Base-by-base conservation (phyloP, 75 land plant genomes). In the Larix kaempferi region DNA sequence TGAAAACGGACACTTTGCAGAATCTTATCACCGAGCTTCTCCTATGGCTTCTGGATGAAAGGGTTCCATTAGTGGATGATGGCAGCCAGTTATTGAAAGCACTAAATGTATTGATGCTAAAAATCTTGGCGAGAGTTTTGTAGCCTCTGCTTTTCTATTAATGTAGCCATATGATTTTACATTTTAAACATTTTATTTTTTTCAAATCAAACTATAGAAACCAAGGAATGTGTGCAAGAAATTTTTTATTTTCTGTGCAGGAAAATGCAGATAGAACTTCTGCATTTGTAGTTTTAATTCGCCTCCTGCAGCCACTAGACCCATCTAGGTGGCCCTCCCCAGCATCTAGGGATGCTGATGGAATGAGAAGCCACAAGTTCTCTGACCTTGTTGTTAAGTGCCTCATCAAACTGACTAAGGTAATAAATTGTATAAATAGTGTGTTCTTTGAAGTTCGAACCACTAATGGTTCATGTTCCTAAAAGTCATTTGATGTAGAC, bases 81-180 rank as follows among this genome's bases (percentile, higher is more conserved):
- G 88, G 88, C 33, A 86, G 88, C 71, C 88, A 86, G 77, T 86
- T 86, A 14, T 59, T 86, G 76, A 86, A 86, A 77, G 88, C 88
- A 12, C 57, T 86, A 74, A 86, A 86, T 77, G 88, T 86, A 44
- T 56, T 86, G 37, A 84, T 86, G 86, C 80, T 86, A 27, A 86
- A 86, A 55, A 86, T 86, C 23, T 62, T 86, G 86, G 87, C 83
- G 19, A 65, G 41, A 6, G 12, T 71, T 59, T 76, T 13, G 72
- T 80, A 52, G 23, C 23, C 8, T 62, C 26, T 14, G 35, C 4
- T 4, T 69, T 75, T 16, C 41, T 25, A 22, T 59, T 33, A 19
- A 56, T 5, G 3, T 63, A 56, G 8, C n/a, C 71, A 6, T 26
- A 56, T 26, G 27, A 19, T 16, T 14, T 65, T 17, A 1, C 8